Base-by-base conservation (phyloP, 139 green algal species). In the Parachlorella kessleri region DNA sequence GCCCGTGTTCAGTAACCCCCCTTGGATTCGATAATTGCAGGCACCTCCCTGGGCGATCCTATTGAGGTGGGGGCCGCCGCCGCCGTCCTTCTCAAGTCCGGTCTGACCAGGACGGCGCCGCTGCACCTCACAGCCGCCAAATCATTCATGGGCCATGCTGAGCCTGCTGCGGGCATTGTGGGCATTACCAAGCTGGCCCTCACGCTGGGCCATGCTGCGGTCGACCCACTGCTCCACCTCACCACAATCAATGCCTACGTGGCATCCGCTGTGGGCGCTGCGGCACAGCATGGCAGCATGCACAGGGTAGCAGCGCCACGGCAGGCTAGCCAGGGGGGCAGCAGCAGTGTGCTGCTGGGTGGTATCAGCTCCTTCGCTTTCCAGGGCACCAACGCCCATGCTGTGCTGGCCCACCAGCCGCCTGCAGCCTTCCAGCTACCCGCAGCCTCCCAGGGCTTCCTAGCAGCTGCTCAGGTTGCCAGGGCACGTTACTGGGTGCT, bases 291-390 rank as follows among this genome's bases (percentile, higher is more conserved):
- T 8, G 76, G 66, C 21, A 36, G 26, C 24, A 66, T 82, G 3
- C 79, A 81, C 21, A 77, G 76, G 48, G 81, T 82, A 42, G 28
- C 65, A 4, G 81, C 68, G 3, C 67, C 84, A 6, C 41, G 77
- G 28, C 39, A 72, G 55, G 37, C 38, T 36, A 37, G 28, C 48
- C 32, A 32, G 21, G 39, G 30, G 7, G 37, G 36, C 42, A 37
- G 40, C 8, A 35, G 66, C 2, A 70, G 14, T 2, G 30, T 1
- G n/a, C 28, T 18, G 26, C 66, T 86, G 9, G 77, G 71, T 23
- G 92, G 92, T 30, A 76, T 95, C 39, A 94, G 89, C 77, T 81
- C 84, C 53, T 96, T 96, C 83, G 92, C 92, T 14, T 96, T 96
- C 83, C 92, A 96, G 82, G 89, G 87, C 41, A 92, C 87, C 64